Base-by-base conservation (phyloP, 805 yeast genomes). In the Starmera caribaea region DNA sequence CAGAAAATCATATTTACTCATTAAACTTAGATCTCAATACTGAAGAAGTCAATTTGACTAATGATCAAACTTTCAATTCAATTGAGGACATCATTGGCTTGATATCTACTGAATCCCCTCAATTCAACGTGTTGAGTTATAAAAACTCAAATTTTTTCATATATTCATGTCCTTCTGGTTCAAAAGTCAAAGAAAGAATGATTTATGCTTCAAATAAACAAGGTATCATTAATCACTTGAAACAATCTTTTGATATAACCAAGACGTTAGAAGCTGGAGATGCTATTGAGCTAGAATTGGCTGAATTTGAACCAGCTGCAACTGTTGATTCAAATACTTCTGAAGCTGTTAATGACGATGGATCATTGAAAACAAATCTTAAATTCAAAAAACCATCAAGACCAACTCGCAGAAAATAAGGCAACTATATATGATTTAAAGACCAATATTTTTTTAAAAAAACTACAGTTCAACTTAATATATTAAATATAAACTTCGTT, bases 101-200 rank as follows among this genome's bases (percentile, higher is more conserved):
- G 13, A 64, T 80, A 35, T 58, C 65, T 12, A 38, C 53, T 1
- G 60, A 55, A 12, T 68, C 53, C 44, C 87, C 79, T 60, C 85
- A 62, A 52, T 88, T 77, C 56, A 74, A 75, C 27, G 46, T 84
- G 21, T 72, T 71, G 54, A 69, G 65, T 37, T 65, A 65, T 44
- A 61, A 62, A 2, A 61, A 55, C 2, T 58, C 66, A 35, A 49
- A 52, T 31, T 74, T 74, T 29, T 88, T 90, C 57, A 74, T 89
- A 28, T 86, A 86, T 56, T 71, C 90, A 8, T 89, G 96, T 59
- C 97, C 98, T 4, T 77, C 94, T 0, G 88, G 89, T 1, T 81
- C 96, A 34, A 80, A 79, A 60, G 92, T 92, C 32, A 83, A 81
- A 58, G 92, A 88, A 38, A 73, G 97, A 51, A 90, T 90, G 97